Evolutionary conservation across 1,139 yeast species (phyloP), one percentile per base, ranked within the genome.

Genomic region (Trichomonascaceae sp.): DNA sequence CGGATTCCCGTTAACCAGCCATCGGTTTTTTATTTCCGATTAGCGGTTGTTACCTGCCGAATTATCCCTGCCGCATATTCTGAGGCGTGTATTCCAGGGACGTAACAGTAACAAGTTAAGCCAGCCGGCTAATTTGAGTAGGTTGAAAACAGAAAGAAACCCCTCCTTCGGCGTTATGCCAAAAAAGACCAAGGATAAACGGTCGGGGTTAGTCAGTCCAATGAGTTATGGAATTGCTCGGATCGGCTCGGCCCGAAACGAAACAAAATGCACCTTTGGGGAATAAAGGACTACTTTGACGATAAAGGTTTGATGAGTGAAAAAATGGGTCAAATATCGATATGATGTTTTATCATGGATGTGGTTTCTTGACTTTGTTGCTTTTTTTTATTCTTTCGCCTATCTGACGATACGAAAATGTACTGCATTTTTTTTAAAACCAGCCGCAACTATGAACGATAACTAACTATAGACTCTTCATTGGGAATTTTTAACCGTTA

Each of bases 231-330:
- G 22, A 20, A 18, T n/a, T n/a, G n/a, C n/a, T 13, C 36, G 43
- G 49, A 32, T 18, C 39, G 24, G 43, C 44, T 43, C 50, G 50
- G 50, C 38, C 44, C 50, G 50, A 13, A 22, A 44, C 44, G 50
- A 32, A 36, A 27, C 32, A 17, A 17, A 13, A 20, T 27, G 30
- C 13, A 27, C n/a, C 13, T 41, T 44, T 38, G 44, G 50, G 44
- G n/a, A 47, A 47, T 38, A 36, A 19, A 43, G 38, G 36, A 32
- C 27, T 22, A 7, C 32, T 10, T 27, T 7, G 5, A 4, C 3
- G 6, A 22, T 4, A 22, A 4, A 22, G 6, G 6, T 22, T 6
- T 4, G 6, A 3, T 22, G 6, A 22, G 24, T 22, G 6, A 22
- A 27, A 12, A 6, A 27, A 27, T 27, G 32, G 24, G 3, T 22